Evolutionary conservation across 2,329 filamentous ascomycete genomes (phyloP), one percentile per base, ranked within the genome.

Genomic region (Xenoacremonium recifei): DNA sequence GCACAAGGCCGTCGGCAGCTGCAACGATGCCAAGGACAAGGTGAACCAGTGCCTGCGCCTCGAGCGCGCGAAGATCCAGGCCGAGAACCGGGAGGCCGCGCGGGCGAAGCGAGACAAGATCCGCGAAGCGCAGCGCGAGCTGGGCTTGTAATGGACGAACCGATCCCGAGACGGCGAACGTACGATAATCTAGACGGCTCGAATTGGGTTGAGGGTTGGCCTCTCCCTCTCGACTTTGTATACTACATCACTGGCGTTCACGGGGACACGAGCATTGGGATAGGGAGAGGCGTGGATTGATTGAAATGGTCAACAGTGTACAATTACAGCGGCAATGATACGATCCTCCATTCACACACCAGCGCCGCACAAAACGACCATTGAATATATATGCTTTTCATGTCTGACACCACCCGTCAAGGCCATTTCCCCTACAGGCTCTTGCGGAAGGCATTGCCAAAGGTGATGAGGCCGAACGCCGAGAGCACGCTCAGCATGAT

Each of bases 1-100:
- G 44, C 91, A 87, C 80, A 96, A 96, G 69, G 84, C 88, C 2
- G 72, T 89, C 48, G 93, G 93, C 42, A 89, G 87, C 74, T 99
- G 93, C 79, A 97, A 89, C 66, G 79, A 84, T 30, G 79, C 86
- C 49, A 99, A 99, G 68, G 76, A 81, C 31, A 75, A 89, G 44
- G 87, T 99, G 56, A 93, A 88, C 68, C 78, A 81, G 60, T 99
- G 93, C 63, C 77, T 99, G 39, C 82, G 87, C 50, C 82, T 78
- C 27, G 89, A 96, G 66, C 80, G 93, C 59, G 70, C 84, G 38
- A 88, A 90, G 65, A 82, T 85, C 42, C 91, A 91, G 39, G 80
- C 79, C 51, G 71, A 75, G 55, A 97, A 99, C 64, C 81, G 57
- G 78, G 87, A 63, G 64, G 74, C 53, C 77, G 89, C 49, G 79